Evolutionary conservation across 306 rosid species (phyloP), one percentile per base, ranked within the genome.

Genomic region (Gastrolobium bilobum): DNA sequence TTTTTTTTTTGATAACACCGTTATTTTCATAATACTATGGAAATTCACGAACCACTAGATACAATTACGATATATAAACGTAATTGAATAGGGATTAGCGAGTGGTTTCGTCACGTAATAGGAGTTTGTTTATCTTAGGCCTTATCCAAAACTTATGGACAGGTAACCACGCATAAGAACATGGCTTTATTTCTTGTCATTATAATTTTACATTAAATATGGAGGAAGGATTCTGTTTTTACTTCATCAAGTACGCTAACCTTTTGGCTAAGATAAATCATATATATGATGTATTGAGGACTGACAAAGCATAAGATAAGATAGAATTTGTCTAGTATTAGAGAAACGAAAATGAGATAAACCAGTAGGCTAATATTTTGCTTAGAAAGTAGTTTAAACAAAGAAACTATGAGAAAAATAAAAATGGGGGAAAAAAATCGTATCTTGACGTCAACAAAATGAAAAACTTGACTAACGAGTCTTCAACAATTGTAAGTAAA

Each of bases 61-160:
- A 58, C 5, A 20, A 58, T 6, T 6, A 15, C 20, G 4, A 67
- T 46, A 50, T 13, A 37, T 68, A 59, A 62, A 48, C 76, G 61
- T 13, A 82, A 69, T 10, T 68, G 51, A 76, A 53, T 3, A 4
- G 15, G 15, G 54, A 74, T 61, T 67, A 76, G 68, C 15, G 3
- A 82, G 82, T 51, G 62, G 79, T 82, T 76, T 42, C 78, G 51
- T 82, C 59, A 69, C 85, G 82, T 40, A 76, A 66, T 10, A 39
- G 37, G 37, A 74, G 37, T 52, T 72, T 2, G 37, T 52, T 72
- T 2, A 63, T 72, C 39, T 67, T 67, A 42, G 71, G 66, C 31
- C 50, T 81, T 67, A 81, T 67, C 81, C 56, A 66, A 43, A 72
- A 3, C 44, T 33, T 53, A 42, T 51, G 58, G 35, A 74, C 66